Percentiles rank a stretch among this genome's conserved stretches.
phyloP scores from a whole-genome alignment of 2,329 filamentous ascomycete genomes.

The Aureobasidium uvarum region DNA sequence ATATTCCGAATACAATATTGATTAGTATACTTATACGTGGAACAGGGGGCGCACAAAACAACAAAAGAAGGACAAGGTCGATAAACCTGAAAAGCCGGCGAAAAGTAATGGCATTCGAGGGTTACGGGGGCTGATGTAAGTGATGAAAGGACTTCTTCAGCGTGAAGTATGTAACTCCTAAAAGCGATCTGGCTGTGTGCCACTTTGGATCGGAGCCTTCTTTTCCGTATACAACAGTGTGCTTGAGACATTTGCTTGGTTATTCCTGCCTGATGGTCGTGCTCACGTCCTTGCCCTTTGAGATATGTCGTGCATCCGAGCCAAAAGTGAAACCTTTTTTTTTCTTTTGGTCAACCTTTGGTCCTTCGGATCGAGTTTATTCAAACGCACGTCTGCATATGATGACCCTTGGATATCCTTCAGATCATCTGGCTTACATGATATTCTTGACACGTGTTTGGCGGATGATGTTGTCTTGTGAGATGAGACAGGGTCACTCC shows the following conservation, averaged over 20 bases:
- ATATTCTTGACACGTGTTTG: not conserved
- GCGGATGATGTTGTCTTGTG: not conserved
- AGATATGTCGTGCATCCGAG: too few species aligned
- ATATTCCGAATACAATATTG: slow-evolving; percentile 29
- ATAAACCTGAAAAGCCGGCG: slow-evolving; percentile 31
- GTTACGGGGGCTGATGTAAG: slow-evolving; percentile 22
- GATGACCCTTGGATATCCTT: too few species aligned
- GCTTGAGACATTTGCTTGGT: not conserved
- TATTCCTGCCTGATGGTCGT: too few species aligned
- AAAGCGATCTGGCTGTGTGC: not conserved
- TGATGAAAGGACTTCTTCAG: not conserved
- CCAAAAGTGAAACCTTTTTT: too few species aligned
- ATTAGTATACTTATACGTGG: slow-evolving; percentile 31
- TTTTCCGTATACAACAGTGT: not conserved
- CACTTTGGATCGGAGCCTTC: not conserved
- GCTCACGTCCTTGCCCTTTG: too few species aligned
- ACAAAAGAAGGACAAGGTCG: slow-evolving; percentile 48
- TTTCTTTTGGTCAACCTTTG: too few species aligned
- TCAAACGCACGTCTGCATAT: too few species aligned
- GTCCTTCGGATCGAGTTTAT: too few species aligned
- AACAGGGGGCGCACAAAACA: slow-evolving; percentile 54
- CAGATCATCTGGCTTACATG: too few species aligned
- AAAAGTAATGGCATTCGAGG: slow-evolving; percentile 21
- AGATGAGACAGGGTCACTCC: not conserved
- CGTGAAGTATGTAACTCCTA: not conserved